Percentiles rank a stretch among this genome's conserved stretches.
These are phyloP conservation scores for Pseudoturritis turrita DNA, from an alignment of 345 rosid species.

Conservation along the genomic window DNA sequence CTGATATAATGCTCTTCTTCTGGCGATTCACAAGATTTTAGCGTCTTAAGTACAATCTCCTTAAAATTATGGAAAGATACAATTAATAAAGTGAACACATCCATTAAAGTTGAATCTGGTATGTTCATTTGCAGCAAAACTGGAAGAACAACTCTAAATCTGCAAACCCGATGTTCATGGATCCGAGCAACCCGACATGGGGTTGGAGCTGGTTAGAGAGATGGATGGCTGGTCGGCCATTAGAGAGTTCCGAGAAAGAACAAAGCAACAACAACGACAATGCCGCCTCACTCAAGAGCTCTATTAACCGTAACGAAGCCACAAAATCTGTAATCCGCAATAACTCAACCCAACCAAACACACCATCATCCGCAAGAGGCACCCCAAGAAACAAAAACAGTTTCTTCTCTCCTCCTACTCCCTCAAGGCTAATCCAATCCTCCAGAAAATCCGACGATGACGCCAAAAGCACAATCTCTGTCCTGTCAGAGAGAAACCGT, in stretches of 20 bases:
- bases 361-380: conserved; percentile 56
- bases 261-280: conserved; percentile 33
- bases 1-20: too few species aligned
- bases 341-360: conserved; percentile 55
- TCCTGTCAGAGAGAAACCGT: conserved; percentile 52
- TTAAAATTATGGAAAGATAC: not conserved
- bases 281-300: conserved; percentile 45
- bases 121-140: conserved; percentile 49
- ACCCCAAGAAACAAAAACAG: conserved; percentile 45
- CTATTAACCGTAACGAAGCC: conserved; percentile 47
- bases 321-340: conserved; percentile 51
- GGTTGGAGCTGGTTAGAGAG: conserved; percentile 99
- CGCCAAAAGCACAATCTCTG: conserved; percentile 56
- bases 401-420: conserved; percentile 56
- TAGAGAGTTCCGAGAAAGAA: conserved; percentile 74
- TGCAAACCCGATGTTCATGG: conserved; percentile 69
- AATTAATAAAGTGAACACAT: not conserved
- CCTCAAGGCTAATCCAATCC: conserved; percentile 45
- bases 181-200: conserved; percentile 83
- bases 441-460: conserved; percentile 76
- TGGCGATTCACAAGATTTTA: too few species aligned
- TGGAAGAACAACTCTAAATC: conserved; percentile 70
- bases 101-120: not conserved
- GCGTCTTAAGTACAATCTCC: too few species aligned
- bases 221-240: conserved; percentile 93